Conservation (phyloP, 2,329 filamentous ascomycete genomes). For the Paraconiothyrium brasiliense region DNA sequence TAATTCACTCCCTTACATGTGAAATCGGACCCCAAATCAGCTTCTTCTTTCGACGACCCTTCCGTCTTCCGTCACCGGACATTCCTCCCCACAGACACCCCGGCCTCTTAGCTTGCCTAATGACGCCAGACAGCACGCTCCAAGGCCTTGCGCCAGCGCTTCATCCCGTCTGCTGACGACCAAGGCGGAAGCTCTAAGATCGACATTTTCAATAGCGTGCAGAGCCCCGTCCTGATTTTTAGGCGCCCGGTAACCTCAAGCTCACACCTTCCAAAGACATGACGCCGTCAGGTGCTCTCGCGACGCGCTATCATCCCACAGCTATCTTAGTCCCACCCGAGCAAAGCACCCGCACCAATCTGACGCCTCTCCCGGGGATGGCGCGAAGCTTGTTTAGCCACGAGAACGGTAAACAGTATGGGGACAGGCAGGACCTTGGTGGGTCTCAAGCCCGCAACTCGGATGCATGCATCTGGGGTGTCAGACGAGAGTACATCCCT, state of each 20-base stretch:
- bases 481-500: constrained; percentile 10
- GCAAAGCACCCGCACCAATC: background rate
- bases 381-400: constrained; percentile 12
- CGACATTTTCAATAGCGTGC: constrained; percentile 16
- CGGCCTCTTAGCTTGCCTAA: constrained; percentile 9
- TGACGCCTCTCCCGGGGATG: background rate
- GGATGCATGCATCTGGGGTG: background rate
- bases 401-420: constrained; percentile 9
- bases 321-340: background rate
- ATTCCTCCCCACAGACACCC: constrained; percentile 15
- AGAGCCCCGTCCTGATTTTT: constrained; percentile 5
- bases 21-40: constrained; percentile 1
- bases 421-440: constrained; percentile 4
- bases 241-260: constrained; percentile 22
- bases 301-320: background rate
- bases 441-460: constrained; percentile 1
- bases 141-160: constrained; percentile 1
- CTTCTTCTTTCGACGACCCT: constrained; percentile 19
- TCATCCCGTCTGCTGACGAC: constrained; percentile 21
- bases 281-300: constrained; percentile 16
- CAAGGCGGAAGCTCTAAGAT: constrained; percentile 17
- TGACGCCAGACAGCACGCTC: constrained; percentile 15
- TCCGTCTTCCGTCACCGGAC: constrained; percentile 11
- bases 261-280: constrained; percentile 30
- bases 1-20: background rate